Evolutionary conservation across 2,329 filamentous ascomycete species (phyloP).

Genomic region (Botrytis elliptica): DNA sequence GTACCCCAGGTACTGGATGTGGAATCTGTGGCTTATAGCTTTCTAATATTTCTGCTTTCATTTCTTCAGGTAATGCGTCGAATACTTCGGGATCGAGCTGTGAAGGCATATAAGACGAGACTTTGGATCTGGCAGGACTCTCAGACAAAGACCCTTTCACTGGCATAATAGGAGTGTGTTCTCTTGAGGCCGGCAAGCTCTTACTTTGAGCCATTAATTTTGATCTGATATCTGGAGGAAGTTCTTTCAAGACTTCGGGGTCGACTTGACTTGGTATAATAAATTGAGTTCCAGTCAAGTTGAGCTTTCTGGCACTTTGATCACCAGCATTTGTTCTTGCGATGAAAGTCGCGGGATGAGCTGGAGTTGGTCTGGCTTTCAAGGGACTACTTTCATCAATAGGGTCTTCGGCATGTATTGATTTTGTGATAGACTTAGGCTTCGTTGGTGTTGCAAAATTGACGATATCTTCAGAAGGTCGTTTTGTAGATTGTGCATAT

Average conservation of each 20-base stretch:
- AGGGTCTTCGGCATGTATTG: constrained; percentile 44
- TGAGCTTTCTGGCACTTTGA: constrained; percentile 64
- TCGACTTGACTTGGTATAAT: constrained; percentile 83
- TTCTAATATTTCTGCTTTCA: constrained; percentile 78
- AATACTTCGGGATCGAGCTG: constrained; percentile 86
- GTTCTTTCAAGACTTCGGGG: constrained; percentile 73
- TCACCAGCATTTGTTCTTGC: constrained; percentile 48
- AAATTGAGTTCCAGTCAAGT: constrained; percentile 86
- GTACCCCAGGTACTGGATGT: constrained; percentile 31
- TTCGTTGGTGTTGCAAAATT: constrained; percentile 36
- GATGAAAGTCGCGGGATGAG: constrained; percentile 55
- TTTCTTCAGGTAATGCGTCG: constrained; percentile 76
- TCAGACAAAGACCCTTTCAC: constrained; percentile 37
- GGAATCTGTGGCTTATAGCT: constrained; percentile 53
- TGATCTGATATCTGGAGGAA: constrained; percentile 79
- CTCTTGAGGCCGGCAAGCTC: constrained; percentile 29
- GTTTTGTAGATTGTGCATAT: constrained; percentile 17
- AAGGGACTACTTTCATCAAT: constrained; percentile 54
- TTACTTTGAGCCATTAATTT: constrained; percentile 64
- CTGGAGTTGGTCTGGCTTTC: constrained; percentile 47
- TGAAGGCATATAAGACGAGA: constrained; percentile 49
- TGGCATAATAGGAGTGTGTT: constrained; percentile 33
- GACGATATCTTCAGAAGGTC: constrained; percentile 29
- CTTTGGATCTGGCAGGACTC: constrained; percentile 26
- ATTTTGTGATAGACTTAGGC: constrained; percentile 23